Base-by-base conservation (phyloP, 2,329 filamentous ascomycete genomes). In the Drechslerella coelobrocha region DNA sequence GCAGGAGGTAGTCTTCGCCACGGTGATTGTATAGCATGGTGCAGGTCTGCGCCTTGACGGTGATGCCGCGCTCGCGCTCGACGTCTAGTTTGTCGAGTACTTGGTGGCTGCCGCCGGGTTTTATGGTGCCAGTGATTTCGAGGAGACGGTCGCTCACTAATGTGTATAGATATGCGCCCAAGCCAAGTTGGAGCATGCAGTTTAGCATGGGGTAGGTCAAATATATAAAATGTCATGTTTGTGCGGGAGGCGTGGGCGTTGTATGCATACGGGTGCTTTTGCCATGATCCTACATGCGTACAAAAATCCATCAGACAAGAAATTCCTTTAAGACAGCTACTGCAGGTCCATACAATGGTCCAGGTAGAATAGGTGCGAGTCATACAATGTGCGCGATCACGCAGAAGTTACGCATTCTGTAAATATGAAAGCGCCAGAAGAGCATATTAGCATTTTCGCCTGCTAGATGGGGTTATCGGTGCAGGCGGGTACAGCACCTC, bases 31-130 rank as follows among this genome's bases (percentile, higher is more conserved):
- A 96, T 56, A 99, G 85, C 94, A 99, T 99, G 61, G 89, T 94
- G 80, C 94, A 97, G 63, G 94, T 97, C 82, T 99, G 94, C 61
- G 94, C 94, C 82, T 99, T 99, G 78, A 99, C 94, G 0, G 94
- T 99, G 78, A 99, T 99, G 72, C 94, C 94, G 39, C 94, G 86
- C 80, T 97, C 92, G 55, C 94, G 85, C 81, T 99, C 94, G 61
- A 99, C 94, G 78, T 99, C 94, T 34, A 99, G 85, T 79, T 96
- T 97, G 80, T 99, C 94, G 73, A 99, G 83, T 73, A 97, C 91
- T 82, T 99, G 94, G 81, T 96, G 96, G 79, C 97, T 96, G 53
- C 84, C 84, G 69, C 91, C 92, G 0, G 90, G 85, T 75, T 90
- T 82, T 73, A 99, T 97, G 5, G 93, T 97, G 19, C 94, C 93